A percentile compares a stretch with the other conserved stretches of the same genome.
Conservation (phyloP, 495 filamentous ascomycete genomes). For the Platismatia glauca region DNA sequence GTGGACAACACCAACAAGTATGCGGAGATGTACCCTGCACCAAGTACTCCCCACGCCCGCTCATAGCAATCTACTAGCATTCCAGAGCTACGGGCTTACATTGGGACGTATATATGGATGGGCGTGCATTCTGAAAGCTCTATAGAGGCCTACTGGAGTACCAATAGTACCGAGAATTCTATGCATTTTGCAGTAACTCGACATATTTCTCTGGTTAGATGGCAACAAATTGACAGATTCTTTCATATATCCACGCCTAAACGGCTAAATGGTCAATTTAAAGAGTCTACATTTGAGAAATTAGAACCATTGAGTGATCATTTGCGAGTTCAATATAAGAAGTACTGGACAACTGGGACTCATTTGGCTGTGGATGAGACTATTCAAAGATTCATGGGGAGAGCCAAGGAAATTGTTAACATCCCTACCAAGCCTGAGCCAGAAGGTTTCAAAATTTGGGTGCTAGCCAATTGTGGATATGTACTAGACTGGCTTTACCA, state of each 20-base stretch:
- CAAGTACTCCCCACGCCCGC: too few relatives aligned
- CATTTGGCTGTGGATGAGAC: not conserved
- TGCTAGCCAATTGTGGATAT: not conserved
- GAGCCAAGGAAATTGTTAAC: not conserved
- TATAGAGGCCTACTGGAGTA: too few relatives aligned
- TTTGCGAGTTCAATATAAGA: not conserved
- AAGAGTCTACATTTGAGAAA: not conserved
- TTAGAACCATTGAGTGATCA: not conserved
- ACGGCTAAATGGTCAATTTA: not conserved
- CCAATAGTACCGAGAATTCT: too few relatives aligned
- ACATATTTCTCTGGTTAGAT: not conserved
- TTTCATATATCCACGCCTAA: not conserved
- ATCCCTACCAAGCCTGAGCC: not conserved
- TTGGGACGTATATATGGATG: too few relatives aligned
- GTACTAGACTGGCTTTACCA: too few relatives aligned
- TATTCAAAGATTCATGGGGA: slow-evolving; percentile 2
- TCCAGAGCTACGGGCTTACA: too few relatives aligned
- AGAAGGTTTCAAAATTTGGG: not conserved
- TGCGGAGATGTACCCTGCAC: too few relatives aligned
- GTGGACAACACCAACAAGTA: too few relatives aligned
- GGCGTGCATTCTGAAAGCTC: too few relatives aligned
- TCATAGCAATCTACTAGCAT: too few relatives aligned
- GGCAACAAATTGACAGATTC: slow-evolving; percentile 1
- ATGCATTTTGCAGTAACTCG: too few relatives aligned
- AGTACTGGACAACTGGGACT: not conserved